A percentile compares a stretch with the other conserved stretches of the same genome.
phyloP scores from a whole-genome alignment of 139 green algal genomes.

The Chlorella sp. region DNA sequence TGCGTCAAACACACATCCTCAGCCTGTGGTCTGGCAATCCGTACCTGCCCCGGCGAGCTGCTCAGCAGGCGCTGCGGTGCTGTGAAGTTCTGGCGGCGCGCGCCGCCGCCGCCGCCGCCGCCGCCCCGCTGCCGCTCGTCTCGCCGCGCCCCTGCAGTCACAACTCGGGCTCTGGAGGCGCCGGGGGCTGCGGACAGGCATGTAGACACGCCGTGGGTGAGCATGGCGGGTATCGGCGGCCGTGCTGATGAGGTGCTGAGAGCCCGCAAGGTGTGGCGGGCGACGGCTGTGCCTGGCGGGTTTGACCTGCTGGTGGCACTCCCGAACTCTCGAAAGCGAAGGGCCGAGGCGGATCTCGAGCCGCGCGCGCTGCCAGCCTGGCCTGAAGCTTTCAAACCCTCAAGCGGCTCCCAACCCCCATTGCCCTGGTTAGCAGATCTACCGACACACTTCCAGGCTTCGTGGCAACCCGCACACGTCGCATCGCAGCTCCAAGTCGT shows the following conservation, averaged over 20 bases:
- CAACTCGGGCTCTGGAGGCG: neutral
- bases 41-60: neutral
- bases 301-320: too few species aligned
- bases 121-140: neutral
- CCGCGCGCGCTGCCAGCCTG: too few species aligned
- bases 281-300: too few species aligned
- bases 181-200: too few species aligned
- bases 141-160: neutral
- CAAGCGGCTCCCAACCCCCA: too few species aligned
- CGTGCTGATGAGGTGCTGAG: too few species aligned
- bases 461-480: neutral
- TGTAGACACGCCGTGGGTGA: neutral
- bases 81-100: neutral
- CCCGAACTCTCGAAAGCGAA: too few species aligned
- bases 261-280: too few species aligned
- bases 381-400: too few species aligned
- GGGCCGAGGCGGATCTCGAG: too few species aligned
- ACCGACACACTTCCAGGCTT: neutral
- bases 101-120: constrained; percentile 1
- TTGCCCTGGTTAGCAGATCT: neutral
- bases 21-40: neutral
- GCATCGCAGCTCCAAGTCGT: neutral
- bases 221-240: neutral
- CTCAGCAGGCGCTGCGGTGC: constrained; percentile 14
- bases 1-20: neutral